Percentiles rank a stretch among this genome's conserved stretches.
phyloP scores from a whole-genome alignment of 768 basidiomycete species.

The Crassisporium funariophilum region DNA sequence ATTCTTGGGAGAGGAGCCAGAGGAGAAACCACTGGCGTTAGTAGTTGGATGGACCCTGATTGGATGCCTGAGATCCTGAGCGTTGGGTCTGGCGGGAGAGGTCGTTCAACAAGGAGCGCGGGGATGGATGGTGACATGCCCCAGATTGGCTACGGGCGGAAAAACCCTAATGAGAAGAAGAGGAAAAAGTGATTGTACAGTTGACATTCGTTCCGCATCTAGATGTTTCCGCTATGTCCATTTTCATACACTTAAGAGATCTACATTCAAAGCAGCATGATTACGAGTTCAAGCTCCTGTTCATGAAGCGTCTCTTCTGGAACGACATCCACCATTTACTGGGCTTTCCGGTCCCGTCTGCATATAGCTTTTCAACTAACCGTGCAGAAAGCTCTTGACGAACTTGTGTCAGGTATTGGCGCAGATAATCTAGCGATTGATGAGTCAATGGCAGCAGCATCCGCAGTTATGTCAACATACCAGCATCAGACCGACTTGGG shows the following conservation, averaged over 20 bases:
- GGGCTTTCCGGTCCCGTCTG: slow-evolving; percentile 90
- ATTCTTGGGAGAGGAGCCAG: slow-evolving; percentile 51
- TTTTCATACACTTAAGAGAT: slow-evolving; percentile 20
- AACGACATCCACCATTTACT: slow-evolving; percentile 99
- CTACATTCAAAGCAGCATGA: slow-evolving; percentile 18
- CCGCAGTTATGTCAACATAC: slow-evolving; percentile 40
- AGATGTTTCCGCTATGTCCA: slow-evolving; percentile 14
- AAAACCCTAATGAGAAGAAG: slow-evolving; percentile 86
- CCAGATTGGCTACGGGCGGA: slow-evolving; percentile 81
- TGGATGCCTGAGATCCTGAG: slow-evolving; percentile 85
- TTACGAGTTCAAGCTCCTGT: slow-evolving; percentile 79
- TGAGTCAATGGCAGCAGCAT: slow-evolving; percentile 11
- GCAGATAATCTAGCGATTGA: slow-evolving; percentile 69
- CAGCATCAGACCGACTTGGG: slow-evolving; percentile 73
- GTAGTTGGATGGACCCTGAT: slow-evolving; percentile 95
- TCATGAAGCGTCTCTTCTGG: slow-evolving; percentile 97
- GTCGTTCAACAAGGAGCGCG: slow-evolving; percentile 51
- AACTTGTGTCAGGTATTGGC: slow-evolving; percentile 89
- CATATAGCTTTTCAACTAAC: slow-evolving; percentile 86
- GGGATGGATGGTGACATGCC: slow-evolving; percentile 73
- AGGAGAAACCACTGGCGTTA: slow-evolving; percentile 53
- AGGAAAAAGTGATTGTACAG: slow-evolving; percentile 50
- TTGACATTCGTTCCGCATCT: slow-evolving; percentile 2
- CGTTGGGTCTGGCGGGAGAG: slow-evolving; percentile 70
- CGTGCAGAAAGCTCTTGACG: slow-evolving; percentile 90